These are phyloP conservation scores for Apiospora arundinis DNA, from an alignment of 2,329 filamentous ascomycete genomes.

Conservation along the genomic window DNA sequence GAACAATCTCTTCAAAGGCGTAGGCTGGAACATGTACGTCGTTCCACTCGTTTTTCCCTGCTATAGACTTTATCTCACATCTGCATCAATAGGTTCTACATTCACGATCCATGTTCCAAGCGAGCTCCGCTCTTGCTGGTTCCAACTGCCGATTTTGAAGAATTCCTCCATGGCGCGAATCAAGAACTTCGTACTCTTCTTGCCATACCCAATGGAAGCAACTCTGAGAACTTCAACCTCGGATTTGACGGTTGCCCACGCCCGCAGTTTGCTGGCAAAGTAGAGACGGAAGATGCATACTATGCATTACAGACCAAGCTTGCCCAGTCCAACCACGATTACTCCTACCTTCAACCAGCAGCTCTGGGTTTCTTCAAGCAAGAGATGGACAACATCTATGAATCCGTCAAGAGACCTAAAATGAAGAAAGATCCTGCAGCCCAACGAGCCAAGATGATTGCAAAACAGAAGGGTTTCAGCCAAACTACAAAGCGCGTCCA, in stretches of 20 bases:
- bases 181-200: conserved; percentile 58
- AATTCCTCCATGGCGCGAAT: conserved; percentile 71
- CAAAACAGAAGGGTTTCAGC: conserved; percentile 58
- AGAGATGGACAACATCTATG: conserved; percentile 58
- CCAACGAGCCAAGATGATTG: conserved; percentile 52
- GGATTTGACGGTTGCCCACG: conserved; percentile 68
- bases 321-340: conserved; percentile 40
- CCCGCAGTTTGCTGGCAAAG: conserved; percentile 72
- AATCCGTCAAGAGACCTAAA: conserved; percentile 52
- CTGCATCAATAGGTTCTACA: conserved; percentile 66
- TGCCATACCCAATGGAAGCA: conserved; percentile 60
- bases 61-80: neutral
- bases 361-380: conserved; percentile 56
- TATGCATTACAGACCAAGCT: conserved; percentile 45
- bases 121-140: conserved; percentile 69
- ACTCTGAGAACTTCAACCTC: conserved; percentile 62
- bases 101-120: conserved; percentile 23
- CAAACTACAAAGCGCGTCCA: conserved; percentile 69
- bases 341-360: conserved; percentile 42
- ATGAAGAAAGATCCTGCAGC: conserved; percentile 52
- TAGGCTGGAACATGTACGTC: conserved; percentile 79
- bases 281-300: conserved; percentile 48
- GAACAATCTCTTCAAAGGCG: conserved; percentile 60
- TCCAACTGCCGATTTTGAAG: conserved; percentile 67
- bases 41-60: neutral